These are phyloP conservation scores for Tetracentron sinense DNA, from an alignment of 164 flowering plant species.

Conservation along the genomic window DNA sequence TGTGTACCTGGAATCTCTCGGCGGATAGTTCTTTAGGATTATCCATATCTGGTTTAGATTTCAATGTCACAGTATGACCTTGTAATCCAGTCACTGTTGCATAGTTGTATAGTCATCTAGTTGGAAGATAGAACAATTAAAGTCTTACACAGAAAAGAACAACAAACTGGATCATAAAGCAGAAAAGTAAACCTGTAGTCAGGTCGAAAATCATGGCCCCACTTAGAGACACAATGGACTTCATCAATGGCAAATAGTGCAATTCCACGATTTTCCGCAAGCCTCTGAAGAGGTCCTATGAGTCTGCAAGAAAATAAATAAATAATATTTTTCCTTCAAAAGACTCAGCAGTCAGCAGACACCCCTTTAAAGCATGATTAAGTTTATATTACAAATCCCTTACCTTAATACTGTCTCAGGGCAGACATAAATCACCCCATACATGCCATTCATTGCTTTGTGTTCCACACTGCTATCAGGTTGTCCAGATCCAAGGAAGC, in stretches of 20 bases:
- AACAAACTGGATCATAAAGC: neutral
- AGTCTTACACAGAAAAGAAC: neutral
- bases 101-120: too few relatives aligned
- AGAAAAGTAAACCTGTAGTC: slow-evolving; percentile 60
- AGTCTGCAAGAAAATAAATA: slow-evolving; percentile 41
- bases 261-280: slow-evolving; percentile 78
- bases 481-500: slow-evolving; percentile 97
- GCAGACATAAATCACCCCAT: slow-evolving; percentile 73
- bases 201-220: slow-evolving; percentile 98
- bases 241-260: slow-evolving; percentile 95
- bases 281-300: slow-evolving; percentile 66
- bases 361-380: neutral
- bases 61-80: neutral
- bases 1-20: neutral
- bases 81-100: neutral
- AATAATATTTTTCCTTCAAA: neutral
- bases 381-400: neutral
- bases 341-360: neutral
- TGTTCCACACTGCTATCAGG: slow-evolving; percentile 66
- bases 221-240: slow-evolving; percentile 92
- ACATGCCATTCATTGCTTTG: slow-evolving; percentile 81
- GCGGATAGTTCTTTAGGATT: neutral
- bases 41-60: neutral
- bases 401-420: slow-evolving; percentile 88
- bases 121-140: neutral